Evolutionary conservation across 2,329 filamentous ascomycete species (phyloP).

Genomic region (Myriangium duriaei): DNA sequence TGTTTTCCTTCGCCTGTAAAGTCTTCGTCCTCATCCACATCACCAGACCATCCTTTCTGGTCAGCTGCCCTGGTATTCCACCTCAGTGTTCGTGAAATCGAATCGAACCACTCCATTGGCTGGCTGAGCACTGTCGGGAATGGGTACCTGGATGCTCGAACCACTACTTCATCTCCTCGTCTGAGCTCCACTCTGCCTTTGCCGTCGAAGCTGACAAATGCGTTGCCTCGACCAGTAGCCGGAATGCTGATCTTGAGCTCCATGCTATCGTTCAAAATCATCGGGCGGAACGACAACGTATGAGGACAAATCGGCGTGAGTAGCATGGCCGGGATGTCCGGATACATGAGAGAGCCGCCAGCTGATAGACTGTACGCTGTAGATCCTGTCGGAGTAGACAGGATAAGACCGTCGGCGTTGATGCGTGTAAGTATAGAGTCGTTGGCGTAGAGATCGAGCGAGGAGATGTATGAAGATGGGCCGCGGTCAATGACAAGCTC

Average conservation of each 20-base stretch:
- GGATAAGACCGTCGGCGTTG: constrained; percentile 94
- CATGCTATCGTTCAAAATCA: constrained; percentile 94
- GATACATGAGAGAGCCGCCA: constrained; percentile 88
- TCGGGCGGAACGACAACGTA: constrained; percentile 89
- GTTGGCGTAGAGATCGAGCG: constrained; percentile 90
- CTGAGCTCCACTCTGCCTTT: constrained; percentile 89
- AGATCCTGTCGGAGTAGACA: constrained; percentile 79
- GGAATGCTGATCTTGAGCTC: constrained; percentile 82
- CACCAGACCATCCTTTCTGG: constrained; percentile 66
- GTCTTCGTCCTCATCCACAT: constrained; percentile 27
- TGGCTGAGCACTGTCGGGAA: constrained; percentile 92
- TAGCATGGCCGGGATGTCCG: constrained; percentile 91
- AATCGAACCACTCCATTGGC: constrained; percentile 77
- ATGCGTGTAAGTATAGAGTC: constrained; percentile 90
- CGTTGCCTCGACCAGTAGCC: constrained; percentile 71
- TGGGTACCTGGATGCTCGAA: constrained; percentile 89
- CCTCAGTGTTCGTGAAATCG: constrained; percentile 76
- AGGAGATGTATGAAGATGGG: constrained; percentile 91
- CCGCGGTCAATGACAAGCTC: constrained; percentile 97
- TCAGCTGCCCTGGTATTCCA: constrained; percentile 83
- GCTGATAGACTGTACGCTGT: constrained; percentile 95
- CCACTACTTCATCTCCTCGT: constrained; percentile 89
- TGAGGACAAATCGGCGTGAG: constrained; percentile 96
- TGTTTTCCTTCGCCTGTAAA: constrained; percentile 39
- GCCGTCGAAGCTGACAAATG: constrained; percentile 94